phyloP scores from a whole-genome alignment of 2,329 filamentous ascomycete genomes.

The Sclerotinia minor region DNA sequence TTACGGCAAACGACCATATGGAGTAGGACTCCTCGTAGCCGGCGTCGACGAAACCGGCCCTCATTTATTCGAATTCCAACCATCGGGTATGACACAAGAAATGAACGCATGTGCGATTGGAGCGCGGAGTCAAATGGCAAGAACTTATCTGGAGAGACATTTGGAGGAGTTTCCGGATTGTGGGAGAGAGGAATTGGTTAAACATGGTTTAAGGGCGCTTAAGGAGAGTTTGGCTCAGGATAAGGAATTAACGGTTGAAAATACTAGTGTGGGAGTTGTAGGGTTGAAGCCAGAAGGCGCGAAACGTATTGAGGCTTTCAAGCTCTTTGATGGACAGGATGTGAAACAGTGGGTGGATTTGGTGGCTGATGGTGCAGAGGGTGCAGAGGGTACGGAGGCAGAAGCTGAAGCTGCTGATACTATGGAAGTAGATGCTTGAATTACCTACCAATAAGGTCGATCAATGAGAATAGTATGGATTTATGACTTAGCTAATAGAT shows the following conservation, averaged over 20 bases:
- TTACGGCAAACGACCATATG: conserved; percentile 94
- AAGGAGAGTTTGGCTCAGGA: conserved; percentile 97
- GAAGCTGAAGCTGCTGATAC: conserved; percentile 40
- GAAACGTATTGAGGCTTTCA: conserved; percentile 73
- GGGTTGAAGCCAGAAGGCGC: conserved; percentile 57
- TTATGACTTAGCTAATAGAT: conserved; percentile 7
- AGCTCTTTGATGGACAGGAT: conserved; percentile 85
- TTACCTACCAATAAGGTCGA: not conserved
- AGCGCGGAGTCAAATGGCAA: conserved; percentile 92
- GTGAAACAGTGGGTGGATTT: conserved; percentile 84
- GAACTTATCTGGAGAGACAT: conserved; percentile 94
- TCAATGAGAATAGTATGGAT: conserved; percentile 9
- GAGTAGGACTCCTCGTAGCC: conserved; percentile 87
- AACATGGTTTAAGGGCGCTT: conserved; percentile 84
- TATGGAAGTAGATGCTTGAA: conserved; percentile 49
- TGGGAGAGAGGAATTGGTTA: conserved; percentile 80
- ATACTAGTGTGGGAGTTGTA: conserved; percentile 87
- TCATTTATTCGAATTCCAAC: conserved; percentile 98
- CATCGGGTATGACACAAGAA: conserved; percentile 92
- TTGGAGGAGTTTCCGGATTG: conserved; percentile 77
- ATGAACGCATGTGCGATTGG: conserved; percentile 97
- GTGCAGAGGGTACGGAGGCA: conserved; percentile 38
- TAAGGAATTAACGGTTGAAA: conserved; percentile 95
- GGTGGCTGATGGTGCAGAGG: conserved; percentile 57
- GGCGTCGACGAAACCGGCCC: conserved; percentile 93